Evolutionary conservation across 2,329 filamentous ascomycete genomes (phyloP), one percentile per base, ranked within the genome.

Genomic region (Aspergillus alliaceus): DNA sequence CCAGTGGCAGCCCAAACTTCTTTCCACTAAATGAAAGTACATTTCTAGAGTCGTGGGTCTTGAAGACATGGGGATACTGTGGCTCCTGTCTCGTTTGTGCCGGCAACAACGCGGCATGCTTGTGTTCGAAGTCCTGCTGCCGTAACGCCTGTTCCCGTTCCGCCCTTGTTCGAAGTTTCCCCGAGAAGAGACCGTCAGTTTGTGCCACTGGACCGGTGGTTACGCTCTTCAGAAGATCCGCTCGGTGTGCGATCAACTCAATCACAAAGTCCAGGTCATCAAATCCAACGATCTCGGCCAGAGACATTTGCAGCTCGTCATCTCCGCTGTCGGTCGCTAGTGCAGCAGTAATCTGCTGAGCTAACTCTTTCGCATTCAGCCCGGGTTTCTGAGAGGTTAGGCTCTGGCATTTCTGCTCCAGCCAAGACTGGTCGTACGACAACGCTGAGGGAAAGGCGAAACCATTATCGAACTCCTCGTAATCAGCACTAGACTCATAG

Each of bases 11-110:
- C 1, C 84, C 88, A 66, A 96, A 99, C 70, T 90, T 92, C 68
- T 86, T 88, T 1, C 95, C 95, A 50, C 87, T 83, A 22, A 87
- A 79, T 57, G 90, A 95, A 35, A 99, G 78, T 0, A 88, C 90
- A 72, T 98, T 98, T 1, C 95, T 91, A 3, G 93, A 90, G 59
- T 86, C 86, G 69, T 96, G 89, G 2, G 85, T 76, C 65, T 89
- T 91, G 77, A 97, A 99, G 0, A 99, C 91, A 71, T 99, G 95
- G 1, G 96, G 96, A 71, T 99, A 99, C 46, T 90, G 82, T 4
- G 88, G 84, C 53, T 88, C 90, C 58, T 86, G 79, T 48, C 86
- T 86, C 53, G 88, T 82, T 59, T 90, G 83, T n/a, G 86, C 87
- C 0, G 90, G 84, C 2, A 87, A 85, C 24, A 99, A 77, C 2